phyloP scores from a whole-genome alignment of 305 asterid genomes.

The Solanum hybrid region DNA sequence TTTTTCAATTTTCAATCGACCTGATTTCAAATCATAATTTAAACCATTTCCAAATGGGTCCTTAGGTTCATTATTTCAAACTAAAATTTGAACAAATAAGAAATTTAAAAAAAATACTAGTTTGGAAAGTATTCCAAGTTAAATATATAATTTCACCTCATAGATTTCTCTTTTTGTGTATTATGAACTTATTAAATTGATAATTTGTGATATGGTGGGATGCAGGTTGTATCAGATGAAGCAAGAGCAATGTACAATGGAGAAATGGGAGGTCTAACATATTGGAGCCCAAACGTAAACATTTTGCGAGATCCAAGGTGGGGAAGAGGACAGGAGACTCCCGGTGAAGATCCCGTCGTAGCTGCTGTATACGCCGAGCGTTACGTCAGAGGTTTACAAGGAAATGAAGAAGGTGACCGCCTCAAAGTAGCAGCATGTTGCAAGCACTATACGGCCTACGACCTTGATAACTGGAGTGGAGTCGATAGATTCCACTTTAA shows the following conservation, averaged over 20 bases:
- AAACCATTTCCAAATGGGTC: not conserved
- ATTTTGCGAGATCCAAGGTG: slow-evolving; percentile 85
- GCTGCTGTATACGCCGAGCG: slow-evolving; percentile 67
- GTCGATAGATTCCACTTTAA: slow-evolving; percentile 76
- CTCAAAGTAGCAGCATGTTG: slow-evolving; percentile 89
- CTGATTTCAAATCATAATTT: too few relatives aligned
- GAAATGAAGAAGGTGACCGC: slow-evolving; percentile 44
- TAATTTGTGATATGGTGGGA: not conserved
- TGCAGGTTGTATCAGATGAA: slow-evolving; percentile 83
- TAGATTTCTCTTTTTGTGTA: too few relatives aligned
- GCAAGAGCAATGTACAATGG: slow-evolving; percentile 88
- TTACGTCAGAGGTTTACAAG: slow-evolving; percentile 68
- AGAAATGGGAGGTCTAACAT: slow-evolving; percentile 70
- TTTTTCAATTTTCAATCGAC: not conserved
- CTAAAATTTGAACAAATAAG: not conserved
- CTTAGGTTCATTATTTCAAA: not conserved
- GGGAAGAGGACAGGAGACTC: slow-evolving; percentile 93
- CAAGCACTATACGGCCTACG: slow-evolving; percentile 88
- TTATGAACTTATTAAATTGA: not conserved
- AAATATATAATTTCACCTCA: too few relatives aligned
- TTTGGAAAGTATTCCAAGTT: too few relatives aligned
- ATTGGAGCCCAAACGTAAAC: slow-evolving; percentile 91
- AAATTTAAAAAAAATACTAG: not conserved
- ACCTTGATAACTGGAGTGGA: slow-evolving; percentile 83
- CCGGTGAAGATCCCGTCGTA: slow-evolving; percentile 77